phyloP scores from a whole-genome alignment of 345 rosid genomes.

The Nephelium lappaceum region DNA sequence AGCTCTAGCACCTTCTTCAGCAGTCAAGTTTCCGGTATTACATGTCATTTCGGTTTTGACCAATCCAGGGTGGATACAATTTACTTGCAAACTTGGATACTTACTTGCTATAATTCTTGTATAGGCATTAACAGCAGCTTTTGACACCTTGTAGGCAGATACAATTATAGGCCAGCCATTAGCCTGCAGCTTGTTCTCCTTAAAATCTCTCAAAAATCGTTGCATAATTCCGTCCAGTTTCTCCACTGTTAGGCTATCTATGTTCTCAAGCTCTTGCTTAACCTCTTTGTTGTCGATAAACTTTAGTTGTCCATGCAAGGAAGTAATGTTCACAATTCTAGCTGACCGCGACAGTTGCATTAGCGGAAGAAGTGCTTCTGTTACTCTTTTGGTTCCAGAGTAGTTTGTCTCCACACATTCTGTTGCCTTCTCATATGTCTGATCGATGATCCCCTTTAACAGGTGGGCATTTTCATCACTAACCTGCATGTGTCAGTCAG shows the following conservation, averaged over 20 bases:
- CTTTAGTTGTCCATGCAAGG: slow-evolving; percentile 19
- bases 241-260: slow-evolving; percentile 11
- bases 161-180: not conserved
- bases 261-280: not conserved
- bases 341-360: slow-evolving; percentile 22
- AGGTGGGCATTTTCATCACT: slow-evolving; percentile 13
- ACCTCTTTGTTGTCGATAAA: slow-evolving; percentile 1
- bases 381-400: slow-evolving; percentile 26
- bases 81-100: slow-evolving; percentile 11
- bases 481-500: slow-evolving; percentile 7
- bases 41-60: slow-evolving; percentile 16
- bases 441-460: not conserved
- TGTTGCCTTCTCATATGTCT: slow-evolving; percentile 24
- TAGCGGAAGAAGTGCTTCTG: slow-evolving; percentile 22
- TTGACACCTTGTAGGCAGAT: not conserved
- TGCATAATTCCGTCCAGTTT: slow-evolving; percentile 24
- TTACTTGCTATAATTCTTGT: slow-evolving; percentile 11
- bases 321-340: slow-evolving; percentile 29
- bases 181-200: not conserved
- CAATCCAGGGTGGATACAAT: slow-evolving; percentile 17
- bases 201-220: slow-evolving; percentile 8
- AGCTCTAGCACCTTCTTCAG: slow-evolving; percentile 23
- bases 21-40: not conserved
- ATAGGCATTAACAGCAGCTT: not conserved
- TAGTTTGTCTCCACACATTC: slow-evolving; percentile 29